A percentile compares a stretch with the other conserved stretches of the same genome.
phyloP scores from a whole-genome alignment of 768 basidiomycete species.

The Pulveroboletus sp. region DNA sequence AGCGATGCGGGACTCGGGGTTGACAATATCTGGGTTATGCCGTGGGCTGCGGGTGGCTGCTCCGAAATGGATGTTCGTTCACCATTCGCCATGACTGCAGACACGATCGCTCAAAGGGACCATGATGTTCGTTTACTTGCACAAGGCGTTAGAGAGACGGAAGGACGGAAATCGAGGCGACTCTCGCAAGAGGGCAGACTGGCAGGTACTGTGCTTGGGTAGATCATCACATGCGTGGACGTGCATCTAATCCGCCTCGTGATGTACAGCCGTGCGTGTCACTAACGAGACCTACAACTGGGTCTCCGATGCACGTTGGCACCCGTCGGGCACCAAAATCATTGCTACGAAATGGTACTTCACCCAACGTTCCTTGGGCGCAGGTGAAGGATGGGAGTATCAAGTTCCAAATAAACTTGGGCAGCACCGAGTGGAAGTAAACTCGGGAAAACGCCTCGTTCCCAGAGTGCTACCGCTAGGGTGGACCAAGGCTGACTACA shows the following conservation, averaged over 20 bases:
- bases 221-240: not conserved
- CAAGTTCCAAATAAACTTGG: slow-evolving; percentile 34
- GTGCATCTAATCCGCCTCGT: slow-evolving; percentile 1
- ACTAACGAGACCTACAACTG: slow-evolving; percentile 75
- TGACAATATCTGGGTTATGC: slow-evolving; percentile 69
- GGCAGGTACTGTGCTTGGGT: slow-evolving; percentile 32
- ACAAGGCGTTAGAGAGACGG: slow-evolving; percentile 48
- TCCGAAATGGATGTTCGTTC: slow-evolving; percentile 51
- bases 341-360: slow-evolving; percentile 81
- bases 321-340: slow-evolving; percentile 56
- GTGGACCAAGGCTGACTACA: slow-evolving; percentile 57
- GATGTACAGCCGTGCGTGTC: slow-evolving; percentile 39
- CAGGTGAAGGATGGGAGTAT: slow-evolving; percentile 73
- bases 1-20: slow-evolving; percentile 71
- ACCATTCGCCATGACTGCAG: slow-evolving; percentile 27
- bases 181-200: slow-evolving; percentile 55
- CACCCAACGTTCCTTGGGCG: slow-evolving; percentile 56
- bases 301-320: slow-evolving; percentile 66
- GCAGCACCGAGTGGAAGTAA: slow-evolving; percentile 28
- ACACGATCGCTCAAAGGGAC: slow-evolving; percentile 35
- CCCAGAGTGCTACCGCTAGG: slow-evolving; percentile 55
- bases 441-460: slow-evolving; percentile 50
- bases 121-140: slow-evolving; percentile 46
- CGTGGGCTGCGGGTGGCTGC: slow-evolving; percentile 56
- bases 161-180: slow-evolving; percentile 42